Evolutionary conservation across 352 stramenopile species (phyloP), one percentile per base, ranked within the genome.

Genomic region (Achlya hypogyna): DNA sequence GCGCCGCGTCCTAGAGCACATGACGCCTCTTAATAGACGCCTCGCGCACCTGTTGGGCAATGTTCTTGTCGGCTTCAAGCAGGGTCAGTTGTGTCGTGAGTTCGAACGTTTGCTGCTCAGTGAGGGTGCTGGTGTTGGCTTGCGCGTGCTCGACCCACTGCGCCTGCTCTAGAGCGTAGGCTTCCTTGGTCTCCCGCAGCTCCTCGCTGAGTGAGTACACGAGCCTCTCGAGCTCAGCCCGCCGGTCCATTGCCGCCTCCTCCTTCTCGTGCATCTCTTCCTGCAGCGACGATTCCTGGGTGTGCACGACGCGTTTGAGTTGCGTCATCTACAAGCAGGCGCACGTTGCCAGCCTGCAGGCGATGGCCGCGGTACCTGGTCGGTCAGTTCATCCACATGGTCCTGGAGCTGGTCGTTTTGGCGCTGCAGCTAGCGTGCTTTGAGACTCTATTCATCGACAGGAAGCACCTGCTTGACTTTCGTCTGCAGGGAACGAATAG

Each of bases 41-140:
- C 5, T 16, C 4, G 6, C 1, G 38, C n/a, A 64, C 54, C 54
- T 64, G 54, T n/a, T 64, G 20, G 4, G 54, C 54, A 22, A 64
- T 25, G 34, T 51, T 20, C 28, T 64, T 64, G 34, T 64, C 54
- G 25, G 54, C 35, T 64, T 64, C 32, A 25, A 64, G 31, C 5
- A 64, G 54, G 9, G 31, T 25, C 22, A 64, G 38, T n/a, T 23
- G 32, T 16, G 54, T 51, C 54, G 32, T 52, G 32, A 64, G 31
- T 23, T 64, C 54, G 52, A 64, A 64, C 22, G 20, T 34, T 38
- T 64, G 32, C 6, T 35, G 31, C 22, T 64, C 54, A 16, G 54
- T 51, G 14, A 64, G 20, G 4, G 54, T 16, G 38, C 54, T 64
- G 8, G 54, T 51, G 54, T 64, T 64, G 20, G 40, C 54, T 27